Base-by-base conservation (phyloP, 1,139 yeast genomes). In the Scheffersomyces segobiensis region DNA sequence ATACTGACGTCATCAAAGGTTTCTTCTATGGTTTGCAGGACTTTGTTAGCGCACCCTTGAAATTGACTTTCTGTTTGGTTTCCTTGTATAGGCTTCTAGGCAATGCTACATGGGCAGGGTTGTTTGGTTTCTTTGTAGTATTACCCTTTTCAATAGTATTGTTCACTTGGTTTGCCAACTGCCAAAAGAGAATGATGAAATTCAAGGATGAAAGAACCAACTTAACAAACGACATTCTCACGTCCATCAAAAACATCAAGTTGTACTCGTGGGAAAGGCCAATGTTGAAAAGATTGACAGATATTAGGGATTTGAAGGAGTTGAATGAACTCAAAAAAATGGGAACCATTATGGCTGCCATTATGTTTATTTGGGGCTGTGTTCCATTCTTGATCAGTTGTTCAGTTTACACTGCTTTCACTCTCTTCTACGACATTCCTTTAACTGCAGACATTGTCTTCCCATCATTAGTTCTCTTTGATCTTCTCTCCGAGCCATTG, bases 401-500 rank as follows among this genome's bases (percentile, higher is more conserved):
- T 55, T 67, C 71, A 2, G 64, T 69, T 6, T 69, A 65, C 55
- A 58, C 64, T 3, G 57, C 66, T 3, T 70, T 63, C 55, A 62
- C 68, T 14, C 46, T 56, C 46, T 55, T 67, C 20, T 57, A 62
- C 56, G 65, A 69, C 17, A 57, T 56, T 22, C 66, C 71, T 1
- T 64, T 70, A 55, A 63, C 69, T 10, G 73, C 74, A 1, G 64
- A 68, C 5, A 64, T 69, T 32, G 63, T 69, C 2, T 70, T 70
- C 65, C 74, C 74, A n/a, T 70, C 72, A 0, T 66, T 70, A 60
- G 63, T 71, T 7, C 65, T 69, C 55, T 69, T 70, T 56, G 68
- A 69, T 57, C 64, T 71, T 54, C 69, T 70, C 58, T 65, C 74
- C 5, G 71, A 66, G 20, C 73, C 75, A 3, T 65, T 72, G 21